These are phyloP conservation scores for Pichia sp. DNA, from an alignment of 1,139 yeast species.

Conservation along the genomic window DNA sequence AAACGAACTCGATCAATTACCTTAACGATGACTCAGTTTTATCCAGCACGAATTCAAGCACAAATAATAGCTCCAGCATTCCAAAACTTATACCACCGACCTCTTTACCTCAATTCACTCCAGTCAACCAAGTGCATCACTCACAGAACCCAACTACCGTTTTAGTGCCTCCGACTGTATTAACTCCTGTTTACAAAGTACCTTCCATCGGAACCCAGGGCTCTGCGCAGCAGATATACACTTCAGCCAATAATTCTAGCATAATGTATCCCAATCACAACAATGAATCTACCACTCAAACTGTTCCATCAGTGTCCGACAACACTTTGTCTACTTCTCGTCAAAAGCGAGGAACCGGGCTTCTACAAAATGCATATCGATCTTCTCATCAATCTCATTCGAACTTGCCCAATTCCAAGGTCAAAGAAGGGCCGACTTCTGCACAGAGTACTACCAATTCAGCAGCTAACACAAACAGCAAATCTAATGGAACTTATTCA, in stretches of 20 bases:
- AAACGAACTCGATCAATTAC: slow-evolving; percentile 6
- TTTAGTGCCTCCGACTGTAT: slow-evolving; percentile 13
- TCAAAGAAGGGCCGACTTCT: background rate
- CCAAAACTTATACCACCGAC: background rate
- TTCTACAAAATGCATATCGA: slow-evolving; percentile 13
- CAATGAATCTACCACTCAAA: background rate
- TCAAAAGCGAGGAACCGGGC: slow-evolving; percentile 6
- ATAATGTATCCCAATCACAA: background rate
- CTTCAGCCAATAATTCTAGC: slow-evolving; percentile 4
- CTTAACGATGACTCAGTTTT: slow-evolving; percentile 2
- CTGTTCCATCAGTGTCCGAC: background rate
- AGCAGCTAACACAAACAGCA: background rate
- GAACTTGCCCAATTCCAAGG: background rate
- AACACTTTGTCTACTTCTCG: background rate
- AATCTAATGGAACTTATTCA: background rate
- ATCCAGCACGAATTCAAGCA: background rate
- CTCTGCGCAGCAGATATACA: background rate
- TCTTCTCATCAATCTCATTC: slow-evolving; percentile 9
- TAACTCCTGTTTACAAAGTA: slow-evolving; percentile 9
- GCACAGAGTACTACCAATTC: background rate
- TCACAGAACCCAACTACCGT: background rate
- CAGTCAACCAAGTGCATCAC: slow-evolving; percentile 1
- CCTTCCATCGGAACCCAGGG: slow-evolving; percentile 5
- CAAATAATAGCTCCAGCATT: background rate
- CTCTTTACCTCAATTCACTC: slow-evolving; percentile 8